Percentiles rank a stretch among this genome's conserved stretches.
These are phyloP conservation scores for Heterobasidion occidentale DNA, from an alignment of 1,284 basidiomycete species.

Conservation along the genomic window DNA sequence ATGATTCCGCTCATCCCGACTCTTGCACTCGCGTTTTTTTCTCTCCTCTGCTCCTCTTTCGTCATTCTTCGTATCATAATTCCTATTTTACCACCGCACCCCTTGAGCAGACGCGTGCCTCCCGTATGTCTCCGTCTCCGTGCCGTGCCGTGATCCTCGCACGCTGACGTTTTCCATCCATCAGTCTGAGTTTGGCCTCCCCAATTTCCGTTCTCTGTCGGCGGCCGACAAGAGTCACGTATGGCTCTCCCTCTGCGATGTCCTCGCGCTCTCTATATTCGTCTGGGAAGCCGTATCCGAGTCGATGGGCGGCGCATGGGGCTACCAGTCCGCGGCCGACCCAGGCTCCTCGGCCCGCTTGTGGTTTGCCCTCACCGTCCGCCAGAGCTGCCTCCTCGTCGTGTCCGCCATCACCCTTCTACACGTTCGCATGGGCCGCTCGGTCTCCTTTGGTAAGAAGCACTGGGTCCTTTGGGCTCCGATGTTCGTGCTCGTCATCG, in stretches of 20 bases:
- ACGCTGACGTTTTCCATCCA: conserved; percentile 1
- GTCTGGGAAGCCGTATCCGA: conserved; percentile 57
- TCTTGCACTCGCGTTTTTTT: conserved; percentile 57
- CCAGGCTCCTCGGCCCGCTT: conserved; percentile 45
- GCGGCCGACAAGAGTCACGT: conserved; percentile 60
- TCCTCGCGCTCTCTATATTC: conserved; percentile 51
- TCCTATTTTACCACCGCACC: conserved; percentile 62
- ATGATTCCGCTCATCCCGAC: conserved; percentile 63
- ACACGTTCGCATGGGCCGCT: conserved; percentile 59
- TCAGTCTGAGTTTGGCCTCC: conserved; percentile 64
- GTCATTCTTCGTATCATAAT: conserved; percentile 65
- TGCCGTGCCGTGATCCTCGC: conserved; percentile 5
- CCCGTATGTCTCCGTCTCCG: conserved; percentile 37
- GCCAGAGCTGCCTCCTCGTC: conserved; percentile 58
- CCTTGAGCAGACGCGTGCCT: conserved; percentile 60
- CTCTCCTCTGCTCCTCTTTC: conserved; percentile 62
- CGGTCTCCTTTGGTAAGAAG: conserved; percentile 53
- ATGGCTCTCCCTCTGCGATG: conserved; percentile 60
- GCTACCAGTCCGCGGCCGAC: conserved; percentile 34
- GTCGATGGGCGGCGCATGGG: conserved; percentile 35
- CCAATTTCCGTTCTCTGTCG: conserved; percentile 56
- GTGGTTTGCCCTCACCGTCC: conserved; percentile 54
- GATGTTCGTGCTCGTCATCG: conserved; percentile 39
- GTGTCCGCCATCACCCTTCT: conserved; percentile 53
- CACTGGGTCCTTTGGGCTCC: conserved; percentile 70